Base-by-base conservation (phyloP, 345 rosid genomes). In the Lagerstroemia speciosa region DNA sequence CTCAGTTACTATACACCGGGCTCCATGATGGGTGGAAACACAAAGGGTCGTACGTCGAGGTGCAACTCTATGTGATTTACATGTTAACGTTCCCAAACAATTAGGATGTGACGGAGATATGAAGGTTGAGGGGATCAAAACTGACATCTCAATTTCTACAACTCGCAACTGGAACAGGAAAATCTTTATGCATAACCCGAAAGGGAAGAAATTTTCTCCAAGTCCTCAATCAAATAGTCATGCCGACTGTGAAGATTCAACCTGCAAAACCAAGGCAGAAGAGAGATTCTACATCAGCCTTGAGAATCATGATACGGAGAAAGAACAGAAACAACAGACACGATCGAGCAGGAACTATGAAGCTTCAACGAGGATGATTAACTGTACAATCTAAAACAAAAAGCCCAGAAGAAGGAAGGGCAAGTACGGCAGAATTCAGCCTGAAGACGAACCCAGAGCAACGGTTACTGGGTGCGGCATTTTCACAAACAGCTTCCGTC, bases 131-230 rank as follows among this genome's bases (percentile, higher is more conserved):
- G 67, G 29, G 20, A 24, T 65, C 67, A 65, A 14, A 24, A 38
- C 31, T 40, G 67, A 65, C 67, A 65, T 65, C 19, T 63, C 20
- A 30, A 36, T 62, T 17, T 30, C 45, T 63, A 52, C 12, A 52
- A 52, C 6, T 24, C 20, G 31, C 32, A 58, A 58, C 20, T 6
- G 34, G 5, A 27, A 58, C 17, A 26, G 6, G 34, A 27, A 27
- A 52, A 52, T 6, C 17, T 9, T 4, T 24, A 16, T 20, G 22
- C 53, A n/a, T n/a, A n/a, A n/a, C n/a, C n/a, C n/a, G n/a, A n/a
- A n/a, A n/a, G n/a, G n/a, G n/a, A n/a, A n/a, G n/a, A n/a, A n/a
- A n/a, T n/a, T n/a, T n/a, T n/a, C n/a, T n/a, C n/a, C n/a, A n/a
- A 41, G 45, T 41, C 45, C 11, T 41, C 11, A 1, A 41, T 12